Base-by-base conservation (phyloP, 1,284 basidiomycete genomes). In the Trametes sp. region DNA sequence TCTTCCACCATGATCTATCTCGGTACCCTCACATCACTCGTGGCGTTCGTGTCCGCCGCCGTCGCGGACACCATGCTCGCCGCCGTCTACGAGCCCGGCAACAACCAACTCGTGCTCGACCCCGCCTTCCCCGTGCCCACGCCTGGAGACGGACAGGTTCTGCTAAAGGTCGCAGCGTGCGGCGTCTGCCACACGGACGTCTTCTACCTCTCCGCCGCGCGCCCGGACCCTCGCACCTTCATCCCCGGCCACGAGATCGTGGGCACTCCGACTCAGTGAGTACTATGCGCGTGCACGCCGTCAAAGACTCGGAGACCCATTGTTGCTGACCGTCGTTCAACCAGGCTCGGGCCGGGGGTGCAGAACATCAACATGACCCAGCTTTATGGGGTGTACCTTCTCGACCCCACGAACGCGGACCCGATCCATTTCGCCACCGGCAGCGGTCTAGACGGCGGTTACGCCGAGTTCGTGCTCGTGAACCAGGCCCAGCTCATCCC, bases 161-260 rank as follows among this genome's bases (percentile, higher is more conserved):
- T 65, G 9, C 45, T 62, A 28, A 62, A 65, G 55, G 38, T 62
- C 36, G 61, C 54, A 11, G 64, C 64, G 0, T 46, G 57, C 21
- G 64, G 61, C 1, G 61, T 60, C 14, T 65, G 64, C 33, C 64
- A 65, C 58, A 58, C 61, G 0, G 64, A 65, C 52, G 58, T 57
- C n/a, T 60, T 60, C 50, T n/a, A 60, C 36, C 61, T 65, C 29
- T 57, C 61, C 35, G 49, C 50, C 23, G 48, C 45, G n/a, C 5
- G 60, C 19, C 58, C 50, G n/a, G 64, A 61, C 55, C 29, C 44
- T 4, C 61, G 61, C 23, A 56, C 51, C 31, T 66, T 61, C 55
- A 52, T 60, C 28, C 29, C 53, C 9, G 64, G 64, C 2, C 64
- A 63, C 46, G 64, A 66, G 58, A 62, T 60, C 23, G 58, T 61